Percentiles rank a stretch among this genome's conserved stretches.
These are phyloP conservation scores for Pseudognaphalium luteoalbum DNA, from an alignment of 129 eudicot genomes.

Conservation along the genomic window DNA sequence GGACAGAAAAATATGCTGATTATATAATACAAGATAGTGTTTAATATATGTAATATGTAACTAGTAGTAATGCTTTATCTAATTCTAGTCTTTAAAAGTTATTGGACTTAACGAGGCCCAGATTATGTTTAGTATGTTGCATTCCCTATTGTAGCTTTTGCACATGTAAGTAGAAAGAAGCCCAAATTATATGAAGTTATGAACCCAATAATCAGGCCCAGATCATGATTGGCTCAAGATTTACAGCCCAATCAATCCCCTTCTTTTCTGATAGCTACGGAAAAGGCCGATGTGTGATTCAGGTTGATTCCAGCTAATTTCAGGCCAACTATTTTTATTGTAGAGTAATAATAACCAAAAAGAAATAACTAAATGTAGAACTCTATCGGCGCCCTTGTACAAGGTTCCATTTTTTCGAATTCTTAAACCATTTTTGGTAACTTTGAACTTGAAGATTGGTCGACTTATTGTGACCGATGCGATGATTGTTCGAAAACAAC, in stretches of 20 bases:
- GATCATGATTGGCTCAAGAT: neutral
- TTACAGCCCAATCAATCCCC: neutral
- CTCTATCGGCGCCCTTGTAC: no score
- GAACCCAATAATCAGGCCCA: neutral
- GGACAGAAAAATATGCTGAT: neutral
- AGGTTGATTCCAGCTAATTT: no score
- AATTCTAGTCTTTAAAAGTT: neutral
- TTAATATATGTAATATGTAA: neutral
- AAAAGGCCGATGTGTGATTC: no score
- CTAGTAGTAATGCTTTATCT: neutral
- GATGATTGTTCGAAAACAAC: no score
- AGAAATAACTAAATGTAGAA: no score
- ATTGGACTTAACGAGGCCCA: neutral
- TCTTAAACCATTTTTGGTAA: no score
- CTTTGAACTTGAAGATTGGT: no score
- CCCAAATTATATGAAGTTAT: no score
- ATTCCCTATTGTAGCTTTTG: neutral
- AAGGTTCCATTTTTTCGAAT: no score
- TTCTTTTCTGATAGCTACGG: neutral
- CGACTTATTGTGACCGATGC: no score
- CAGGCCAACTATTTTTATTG: no score
- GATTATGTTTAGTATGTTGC: neutral
- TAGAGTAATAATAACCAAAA: no score
- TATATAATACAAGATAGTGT: neutral
- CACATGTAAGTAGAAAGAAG: neutral